These are phyloP conservation scores for Annulohypoxylon truncatum DNA, from an alignment of 2,329 filamentous ascomycete genomes.

Conservation along the genomic window DNA sequence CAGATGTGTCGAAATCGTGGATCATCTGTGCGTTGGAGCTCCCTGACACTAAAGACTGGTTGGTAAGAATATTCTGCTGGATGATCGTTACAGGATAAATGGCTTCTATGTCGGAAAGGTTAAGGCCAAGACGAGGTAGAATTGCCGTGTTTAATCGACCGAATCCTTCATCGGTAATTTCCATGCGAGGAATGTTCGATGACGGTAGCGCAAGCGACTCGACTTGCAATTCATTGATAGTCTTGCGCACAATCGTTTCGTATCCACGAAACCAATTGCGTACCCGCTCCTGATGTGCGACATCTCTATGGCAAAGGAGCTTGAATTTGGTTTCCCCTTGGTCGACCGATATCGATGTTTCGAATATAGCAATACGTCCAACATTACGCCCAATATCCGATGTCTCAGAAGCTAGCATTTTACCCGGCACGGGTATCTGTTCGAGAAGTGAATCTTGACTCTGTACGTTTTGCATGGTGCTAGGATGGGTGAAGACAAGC, in stretches of 20 bases:
- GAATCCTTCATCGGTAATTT: slow-evolving; percentile 60
- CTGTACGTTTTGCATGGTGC: slow-evolving; percentile 61
- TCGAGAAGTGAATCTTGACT: slow-evolving; percentile 62
- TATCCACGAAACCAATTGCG: slow-evolving; percentile 60
- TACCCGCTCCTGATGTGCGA: slow-evolving; percentile 58
- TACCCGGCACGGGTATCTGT: slow-evolving; percentile 57
- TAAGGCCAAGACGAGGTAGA: slow-evolving; percentile 56
- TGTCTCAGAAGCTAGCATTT: slow-evolving; percentile 52
- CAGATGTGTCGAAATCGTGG: slow-evolving; percentile 60
- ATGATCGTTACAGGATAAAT: slow-evolving; percentile 61
- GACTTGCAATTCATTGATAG: slow-evolving; percentile 55
- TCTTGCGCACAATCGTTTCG: slow-evolving; percentile 59
- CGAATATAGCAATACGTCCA: slow-evolving; percentile 63
- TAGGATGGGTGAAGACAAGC: slow-evolving; percentile 68
- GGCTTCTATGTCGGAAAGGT: slow-evolving; percentile 60
- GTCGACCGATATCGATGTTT: slow-evolving; percentile 61
- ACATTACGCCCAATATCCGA: slow-evolving; percentile 60
- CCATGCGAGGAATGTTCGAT: slow-evolving; percentile 61
- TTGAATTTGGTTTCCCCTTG: slow-evolving; percentile 59
- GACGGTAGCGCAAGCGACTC: slow-evolving; percentile 62
- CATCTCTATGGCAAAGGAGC: slow-evolving; percentile 58
- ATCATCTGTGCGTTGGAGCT: slow-evolving; percentile 59
- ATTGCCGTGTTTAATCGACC: slow-evolving; percentile 57
- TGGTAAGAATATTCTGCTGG: slow-evolving; percentile 63
- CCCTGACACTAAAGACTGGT: slow-evolving; percentile 56